Conservation (phyloP, 345 rosid genomes). For the sweet orange (Citrus sinensis) region DVS_A1.0 CM039167.1:21094501-21095000, state of each 20-base stretch:
- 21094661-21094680: background rate
- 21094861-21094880: constrained; percentile 17
- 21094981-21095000: constrained; percentile 12
- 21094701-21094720: constrained; percentile 40
- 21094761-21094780: constrained; percentile 26
- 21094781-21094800: constrained; percentile 22
- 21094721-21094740: constrained; percentile 28
- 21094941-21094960: background rate
- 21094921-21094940: background rate
- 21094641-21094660: constrained; percentile 8
- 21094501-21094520: background rate
- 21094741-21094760: constrained; percentile 28
- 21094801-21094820: constrained; percentile 23
- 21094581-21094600: background rate
- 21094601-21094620: background rate
- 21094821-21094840: constrained; percentile 30
- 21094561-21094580: background rate
- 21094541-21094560: background rate
- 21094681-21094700: constrained; percentile 41
- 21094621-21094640: constrained; percentile 1
- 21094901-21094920: constrained; percentile 50
- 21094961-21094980: constrained; percentile 3
- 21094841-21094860: constrained; percentile 27
- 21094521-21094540: background rate
- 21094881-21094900: constrained; percentile 21